A percentile compares a stretch with the other conserved stretches of the same genome.
These are phyloP conservation scores for Torrubiellomyces zombiae DNA, from an alignment of 2,329 filamentous ascomycete genomes.

Conservation along the genomic window DNA sequence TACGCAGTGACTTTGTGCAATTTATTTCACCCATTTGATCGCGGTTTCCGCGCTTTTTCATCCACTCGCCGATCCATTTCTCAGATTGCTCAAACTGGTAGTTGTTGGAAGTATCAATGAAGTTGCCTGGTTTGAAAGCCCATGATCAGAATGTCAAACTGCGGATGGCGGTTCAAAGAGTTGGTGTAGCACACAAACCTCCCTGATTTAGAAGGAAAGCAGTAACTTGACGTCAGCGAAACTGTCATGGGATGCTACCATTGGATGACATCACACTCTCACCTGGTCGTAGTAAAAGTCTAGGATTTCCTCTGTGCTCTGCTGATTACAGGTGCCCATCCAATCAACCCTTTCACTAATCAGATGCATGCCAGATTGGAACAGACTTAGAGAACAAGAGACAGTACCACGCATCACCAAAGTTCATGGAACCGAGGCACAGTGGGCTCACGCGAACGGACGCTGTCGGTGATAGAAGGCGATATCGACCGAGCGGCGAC, in stretches of 20 bases:
- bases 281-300: constrained; percentile 47
- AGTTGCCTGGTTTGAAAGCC: constrained; percentile 35
- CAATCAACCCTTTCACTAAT: constrained; percentile 34
- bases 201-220: too few relatives aligned
- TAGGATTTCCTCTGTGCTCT: constrained; percentile 43
- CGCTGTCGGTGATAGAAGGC: constrained; percentile 48
- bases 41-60: constrained; percentile 44
- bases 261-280: constrained; percentile 2
- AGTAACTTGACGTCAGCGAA: constrained; percentile 5
- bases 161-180: too few relatives aligned
- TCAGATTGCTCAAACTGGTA: constrained; percentile 50
- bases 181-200: constrained; percentile 6
- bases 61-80: constrained; percentile 54
- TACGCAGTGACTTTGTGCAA: neutral
- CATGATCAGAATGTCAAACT: too few relatives aligned
- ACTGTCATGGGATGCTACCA: neutral
- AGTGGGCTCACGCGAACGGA: constrained; percentile 51
- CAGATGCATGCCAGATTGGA: too few relatives aligned
- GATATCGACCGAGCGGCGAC: constrained; percentile 47
- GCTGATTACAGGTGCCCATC: constrained; percentile 50
- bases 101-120: constrained; percentile 56
- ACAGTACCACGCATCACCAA: constrained; percentile 36
- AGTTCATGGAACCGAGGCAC: constrained; percentile 48
- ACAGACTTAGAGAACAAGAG: too few relatives aligned
- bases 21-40: constrained; percentile 38